Conservation (phyloP, 2,329 filamentous ascomycete species). For the Trichoderma pleuroti region DNA sequence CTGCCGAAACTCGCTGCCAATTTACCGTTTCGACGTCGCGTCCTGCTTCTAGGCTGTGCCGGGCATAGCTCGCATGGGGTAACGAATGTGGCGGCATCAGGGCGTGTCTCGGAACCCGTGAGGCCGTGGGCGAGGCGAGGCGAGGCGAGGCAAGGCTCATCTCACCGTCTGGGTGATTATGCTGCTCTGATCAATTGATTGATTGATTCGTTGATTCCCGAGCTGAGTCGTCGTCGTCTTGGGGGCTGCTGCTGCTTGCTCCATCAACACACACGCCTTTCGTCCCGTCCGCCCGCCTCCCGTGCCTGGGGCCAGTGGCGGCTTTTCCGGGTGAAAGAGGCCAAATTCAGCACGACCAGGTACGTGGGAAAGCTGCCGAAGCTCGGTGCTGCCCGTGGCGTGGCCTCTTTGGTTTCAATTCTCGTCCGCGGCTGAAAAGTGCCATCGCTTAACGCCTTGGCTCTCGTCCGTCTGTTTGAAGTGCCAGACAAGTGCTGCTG, state of each 20-base stretch:
- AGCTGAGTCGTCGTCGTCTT: neutral
- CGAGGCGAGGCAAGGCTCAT: neutral
- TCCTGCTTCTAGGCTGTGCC: neutral
- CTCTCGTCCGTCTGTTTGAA: neutral
- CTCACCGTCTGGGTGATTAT: neutral
- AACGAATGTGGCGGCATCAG: slow-evolving; percentile 1
- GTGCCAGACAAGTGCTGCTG: neutral
- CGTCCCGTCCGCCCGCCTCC: neutral
- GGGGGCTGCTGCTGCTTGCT: no score
- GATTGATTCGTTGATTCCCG: neutral
- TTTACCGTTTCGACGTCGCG: neutral
- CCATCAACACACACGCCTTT: neutral
- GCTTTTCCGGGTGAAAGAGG: neutral
- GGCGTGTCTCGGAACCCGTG: neutral
- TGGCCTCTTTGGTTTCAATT: neutral
- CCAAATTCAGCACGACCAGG: neutral
- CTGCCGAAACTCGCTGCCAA: neutral
- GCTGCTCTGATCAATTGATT: no score
- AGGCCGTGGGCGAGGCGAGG: neutral
- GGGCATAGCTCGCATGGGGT: neutral
- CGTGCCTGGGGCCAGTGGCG: slow-evolving; percentile 11
- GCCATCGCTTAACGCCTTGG: neutral
- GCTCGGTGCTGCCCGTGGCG: neutral
- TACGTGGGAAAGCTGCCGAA: neutral
- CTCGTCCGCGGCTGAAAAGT: neutral